Evolutionary conservation across 2,329 filamentous ascomycete species (phyloP), one percentile per base, ranked within the genome.

Genomic region (Ophiocordyceps camponoti-floridani): DNA sequence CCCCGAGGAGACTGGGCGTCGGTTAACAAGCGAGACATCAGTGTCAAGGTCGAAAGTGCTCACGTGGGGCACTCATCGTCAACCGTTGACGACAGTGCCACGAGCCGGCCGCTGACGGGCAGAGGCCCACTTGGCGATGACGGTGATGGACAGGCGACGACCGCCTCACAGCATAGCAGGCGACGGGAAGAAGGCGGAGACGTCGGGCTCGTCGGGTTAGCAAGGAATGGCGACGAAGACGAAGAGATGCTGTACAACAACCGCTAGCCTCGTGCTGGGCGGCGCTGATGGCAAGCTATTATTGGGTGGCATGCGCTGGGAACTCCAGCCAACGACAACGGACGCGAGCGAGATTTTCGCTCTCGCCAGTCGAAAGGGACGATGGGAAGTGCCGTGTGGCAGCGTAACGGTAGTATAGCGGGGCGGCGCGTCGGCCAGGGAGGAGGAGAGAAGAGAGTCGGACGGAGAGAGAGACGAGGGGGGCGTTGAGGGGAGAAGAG

Each of bases 1-100:
- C 44, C 70, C 65, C 44, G 62, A 44, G 38, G 64, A 64, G 50
- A 77, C 73, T 77, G 8, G 49, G 38, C 14, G 14, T 10, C n/a
- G 16, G 16, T 26, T 26, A 31, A n/a, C 11, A 9, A 11, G 37
- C 7, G 10, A 18, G 26, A 26, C 4, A 27, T 12, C 11, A 41
- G 18, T 19, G 18, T 19, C 18, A 11, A 19, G 35, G 16, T 18
- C 7, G n/a, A 26, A 38, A 23, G 44, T 16, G 14, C 46, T 23
- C 26, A 47, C 46, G 46, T 31, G 46, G 46, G n/a, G 37, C 26
- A 38, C 43, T 47, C 46, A 47, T 47, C n/a, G 37, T 47, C 33
- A 14, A 16, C n/a, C 23, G 10, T 11, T 14, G 26, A 11, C 23
- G n/a, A 30, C 23, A 14, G 40, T 43, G 14, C 42, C 42, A 31